Conservation (phyloP, 2,329 filamentous ascomycete species). For the Colletotrichum costaricense region DNA sequence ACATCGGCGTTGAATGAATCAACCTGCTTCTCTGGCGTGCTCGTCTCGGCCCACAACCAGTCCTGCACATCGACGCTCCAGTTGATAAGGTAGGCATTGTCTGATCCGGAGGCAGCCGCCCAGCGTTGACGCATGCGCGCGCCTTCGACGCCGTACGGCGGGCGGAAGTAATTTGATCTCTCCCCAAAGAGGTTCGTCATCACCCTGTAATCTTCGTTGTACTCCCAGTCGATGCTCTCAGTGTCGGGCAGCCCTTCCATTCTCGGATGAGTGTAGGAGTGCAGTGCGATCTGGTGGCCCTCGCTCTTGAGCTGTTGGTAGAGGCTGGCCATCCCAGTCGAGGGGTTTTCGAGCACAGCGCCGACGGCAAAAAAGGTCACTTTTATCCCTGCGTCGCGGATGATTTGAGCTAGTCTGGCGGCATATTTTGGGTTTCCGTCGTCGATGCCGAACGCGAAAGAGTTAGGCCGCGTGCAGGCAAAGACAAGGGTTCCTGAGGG, state of each 20-base stretch:
- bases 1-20: slow-evolving; percentile 74
- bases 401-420: slow-evolving; percentile 63
- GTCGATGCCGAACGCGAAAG: slow-evolving; percentile 79
- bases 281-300: slow-evolving; percentile 76
- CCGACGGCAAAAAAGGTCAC: slow-evolving; percentile 81
- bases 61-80: slow-evolving; percentile 80
- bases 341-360: slow-evolving; percentile 66
- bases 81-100: slow-evolving; percentile 69
- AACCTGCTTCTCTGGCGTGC: slow-evolving; percentile 74
- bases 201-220: slow-evolving; percentile 65
- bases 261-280: slow-evolving; percentile 77
- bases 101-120: slow-evolving; percentile 60
- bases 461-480: slow-evolving; percentile 74
- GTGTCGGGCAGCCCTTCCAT: slow-evolving; percentile 67
- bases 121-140: slow-evolving; percentile 74
- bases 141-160: slow-evolving; percentile 76
- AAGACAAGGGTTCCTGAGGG: slow-evolving; percentile 71
- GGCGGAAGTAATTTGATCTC: slow-evolving; percentile 69
- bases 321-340: slow-evolving; percentile 71
- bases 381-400: slow-evolving; percentile 70
- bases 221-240: slow-evolving; percentile 70
- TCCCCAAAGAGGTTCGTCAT: slow-evolving; percentile 52
- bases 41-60: slow-evolving; percentile 72
- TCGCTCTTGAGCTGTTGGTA: slow-evolving; percentile 71
- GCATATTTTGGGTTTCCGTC: slow-evolving; percentile 67